phyloP scores from a whole-genome alignment of 768 basidiomycete species.

The Mycena alexandri region DNA sequence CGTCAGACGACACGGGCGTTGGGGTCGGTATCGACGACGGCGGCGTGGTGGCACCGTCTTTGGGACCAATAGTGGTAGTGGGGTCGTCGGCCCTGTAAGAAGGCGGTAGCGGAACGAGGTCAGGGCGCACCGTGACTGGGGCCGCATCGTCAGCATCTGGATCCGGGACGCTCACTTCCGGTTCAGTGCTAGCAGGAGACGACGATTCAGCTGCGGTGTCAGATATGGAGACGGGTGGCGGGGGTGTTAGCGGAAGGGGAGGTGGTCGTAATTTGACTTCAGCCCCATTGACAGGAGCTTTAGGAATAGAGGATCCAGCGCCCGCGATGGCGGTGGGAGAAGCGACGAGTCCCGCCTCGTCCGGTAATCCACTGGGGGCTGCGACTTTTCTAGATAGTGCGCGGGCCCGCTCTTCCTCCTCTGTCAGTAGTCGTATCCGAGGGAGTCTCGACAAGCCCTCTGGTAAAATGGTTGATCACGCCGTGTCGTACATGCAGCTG shows the following conservation, averaged over 20 bases:
- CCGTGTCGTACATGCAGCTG: constrained; percentile 1
- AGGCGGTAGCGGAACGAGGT: constrained; percentile 32
- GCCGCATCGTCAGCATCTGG: constrained; percentile 1
- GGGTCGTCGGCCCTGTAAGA: constrained; percentile 18
- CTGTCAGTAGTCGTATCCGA: constrained; percentile 79
- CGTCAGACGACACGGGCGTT: constrained; percentile 72
- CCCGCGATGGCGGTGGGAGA: constrained; percentile 12
- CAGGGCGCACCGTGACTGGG: constrained; percentile 13
- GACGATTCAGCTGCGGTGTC: constrained; percentile 15
- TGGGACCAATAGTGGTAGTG: neutral
- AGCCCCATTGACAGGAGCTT: constrained; percentile 1
- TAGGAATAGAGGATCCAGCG: constrained; percentile 11
- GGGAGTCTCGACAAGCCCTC: constrained; percentile 84
- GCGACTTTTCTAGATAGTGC: constrained; percentile 35
- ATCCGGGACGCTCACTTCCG: neutral
- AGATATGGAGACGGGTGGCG: no score
- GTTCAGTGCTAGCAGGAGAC: neutral
- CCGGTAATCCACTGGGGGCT: constrained; percentile 17
- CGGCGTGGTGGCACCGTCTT: constrained; percentile 1
- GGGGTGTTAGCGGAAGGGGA: constrained; percentile 31
- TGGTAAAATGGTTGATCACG: constrained; percentile 44
- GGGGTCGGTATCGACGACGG: constrained; percentile 36
- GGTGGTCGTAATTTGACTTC: constrained; percentile 25
- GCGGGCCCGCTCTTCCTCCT: constrained; percentile 58
- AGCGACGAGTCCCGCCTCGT: constrained; percentile 23